Conservation (phyloP, 2,329 filamentous ascomycete genomes). For the Parastagonospora avenae region DNA sequence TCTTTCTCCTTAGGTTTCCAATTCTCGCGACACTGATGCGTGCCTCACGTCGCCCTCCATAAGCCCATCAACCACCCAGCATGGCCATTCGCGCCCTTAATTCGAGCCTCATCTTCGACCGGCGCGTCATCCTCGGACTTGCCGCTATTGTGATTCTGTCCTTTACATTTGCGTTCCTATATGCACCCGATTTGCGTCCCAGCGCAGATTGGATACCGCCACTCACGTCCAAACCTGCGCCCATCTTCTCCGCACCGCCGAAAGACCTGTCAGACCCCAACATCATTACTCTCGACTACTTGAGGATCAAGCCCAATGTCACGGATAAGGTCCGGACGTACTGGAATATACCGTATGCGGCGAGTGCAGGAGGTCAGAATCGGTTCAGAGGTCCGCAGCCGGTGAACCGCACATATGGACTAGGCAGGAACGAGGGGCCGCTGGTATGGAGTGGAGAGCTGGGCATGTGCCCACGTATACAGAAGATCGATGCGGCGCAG, state of each 20-base stretch:
- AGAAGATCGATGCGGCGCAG: constrained; percentile 36
- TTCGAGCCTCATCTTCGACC: constrained; percentile 34
- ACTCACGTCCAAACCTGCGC: constrained; percentile 22
- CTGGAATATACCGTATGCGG: constrained; percentile 44
- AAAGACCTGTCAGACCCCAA: constrained; percentile 34
- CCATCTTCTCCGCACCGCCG: constrained; percentile 27
- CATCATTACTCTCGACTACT: constrained; percentile 38
- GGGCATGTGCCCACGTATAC: constrained; percentile 42
- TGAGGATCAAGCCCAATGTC: constrained; percentile 34
- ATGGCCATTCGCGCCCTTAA: constrained; percentile 30
- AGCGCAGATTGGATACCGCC: constrained; percentile 34
- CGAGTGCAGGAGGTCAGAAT: constrained; percentile 34
- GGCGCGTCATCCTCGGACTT: constrained; percentile 29
- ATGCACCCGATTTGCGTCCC: constrained; percentile 29
- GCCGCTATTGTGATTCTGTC: constrained; percentile 24
- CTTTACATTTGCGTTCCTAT: constrained; percentile 34
- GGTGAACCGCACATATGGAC: constrained; percentile 30
- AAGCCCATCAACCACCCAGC: constrained; percentile 3
- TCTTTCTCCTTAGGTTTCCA: not conserved
- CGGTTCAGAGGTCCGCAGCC: constrained; percentile 40
- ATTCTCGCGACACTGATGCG: constrained; percentile 15
- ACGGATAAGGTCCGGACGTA: constrained; percentile 34
- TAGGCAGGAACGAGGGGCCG: constrained; percentile 25
- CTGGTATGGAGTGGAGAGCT: constrained; percentile 36
- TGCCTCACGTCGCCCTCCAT: constrained; percentile 3